phyloP scores from a whole-genome alignment of 2,329 filamentous ascomycete genomes.

The Chaetoscypha palmicola region DNA sequence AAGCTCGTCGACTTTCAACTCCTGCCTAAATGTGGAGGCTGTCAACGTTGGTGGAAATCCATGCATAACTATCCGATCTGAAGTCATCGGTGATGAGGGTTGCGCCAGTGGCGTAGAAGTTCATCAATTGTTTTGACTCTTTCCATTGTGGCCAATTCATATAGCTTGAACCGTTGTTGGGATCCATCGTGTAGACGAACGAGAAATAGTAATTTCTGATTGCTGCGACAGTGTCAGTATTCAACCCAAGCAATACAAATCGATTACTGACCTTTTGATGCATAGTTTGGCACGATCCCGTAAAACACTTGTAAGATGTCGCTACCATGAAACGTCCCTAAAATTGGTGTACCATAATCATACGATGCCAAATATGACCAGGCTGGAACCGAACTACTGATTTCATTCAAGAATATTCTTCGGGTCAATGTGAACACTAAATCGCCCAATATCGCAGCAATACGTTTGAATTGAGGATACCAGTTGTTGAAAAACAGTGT shows the following conservation, averaged over 20 bases:
- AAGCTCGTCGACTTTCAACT: too few species aligned
- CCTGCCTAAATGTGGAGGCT: conserved; percentile 23
- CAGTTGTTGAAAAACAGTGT: conserved; percentile 62
- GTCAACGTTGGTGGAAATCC: conserved; percentile 30
- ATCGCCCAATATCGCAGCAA: conserved; percentile 70
- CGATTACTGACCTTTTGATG: conserved; percentile 37
- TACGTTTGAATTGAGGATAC: conserved; percentile 71
- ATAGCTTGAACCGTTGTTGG: conserved; percentile 43
- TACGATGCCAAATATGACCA: conserved; percentile 76
- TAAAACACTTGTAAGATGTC: conserved; percentile 62
- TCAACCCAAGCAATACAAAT: neutral
- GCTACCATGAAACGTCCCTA: conserved; percentile 70
- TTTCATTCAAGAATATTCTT: conserved; percentile 50
- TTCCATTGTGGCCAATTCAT: conserved; percentile 48
- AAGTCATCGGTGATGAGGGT: conserved; percentile 42
- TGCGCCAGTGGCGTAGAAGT: conserved; percentile 36
- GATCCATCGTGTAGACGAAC: conserved; percentile 65
- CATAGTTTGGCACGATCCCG: conserved; percentile 35
- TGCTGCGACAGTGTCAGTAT: conserved; percentile 5
- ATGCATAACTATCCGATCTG: conserved; percentile 37
- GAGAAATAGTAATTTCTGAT: conserved; percentile 65
- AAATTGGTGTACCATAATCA: conserved; percentile 59
- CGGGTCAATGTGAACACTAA: conserved; percentile 67
- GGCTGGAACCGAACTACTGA: conserved; percentile 45
- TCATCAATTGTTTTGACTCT: conserved; percentile 41